Percentiles rank a stretch among this genome's conserved stretches.
Evolutionary conservation across 352 stramenopile species (phyloP).

Genomic region (Pythium sp.): DNA sequence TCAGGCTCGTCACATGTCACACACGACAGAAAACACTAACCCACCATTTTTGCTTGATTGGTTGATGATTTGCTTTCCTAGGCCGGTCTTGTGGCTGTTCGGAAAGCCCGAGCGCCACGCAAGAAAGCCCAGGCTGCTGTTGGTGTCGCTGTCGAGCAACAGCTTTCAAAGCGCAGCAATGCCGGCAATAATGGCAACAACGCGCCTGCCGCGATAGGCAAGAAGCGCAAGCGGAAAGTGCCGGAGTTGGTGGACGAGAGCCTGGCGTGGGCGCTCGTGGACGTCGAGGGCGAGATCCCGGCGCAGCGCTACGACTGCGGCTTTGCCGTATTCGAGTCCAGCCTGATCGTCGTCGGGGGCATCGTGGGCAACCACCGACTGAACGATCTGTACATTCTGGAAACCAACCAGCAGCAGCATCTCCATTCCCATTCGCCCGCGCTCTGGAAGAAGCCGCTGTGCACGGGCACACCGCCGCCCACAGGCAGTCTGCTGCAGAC

Average conservation of each 20-base stretch:
- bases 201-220: conserved; percentile 4
- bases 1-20: neutral
- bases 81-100: conserved; percentile 8
- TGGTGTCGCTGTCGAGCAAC: neutral
- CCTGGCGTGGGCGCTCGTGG: conserved; percentile 37
- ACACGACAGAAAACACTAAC: neutral
- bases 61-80: neutral
- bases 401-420: conserved; percentile 21
- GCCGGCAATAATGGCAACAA: neutral
- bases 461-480: conserved; percentile 33
- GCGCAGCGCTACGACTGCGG: conserved; percentile 54
- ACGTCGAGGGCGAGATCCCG: conserved; percentile 25
- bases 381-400: conserved; percentile 51
- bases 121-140: neutral
- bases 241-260: conserved; percentile 26
- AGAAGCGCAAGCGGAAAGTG: conserved; percentile 33
- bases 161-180: neutral
- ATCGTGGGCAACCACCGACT: conserved; percentile 54
- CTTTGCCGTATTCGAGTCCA: conserved; percentile 35
- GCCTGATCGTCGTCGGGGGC: conserved; percentile 55
- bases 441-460: conserved; percentile 33
- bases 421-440: conserved; percentile 7
- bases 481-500: conserved; percentile 48
- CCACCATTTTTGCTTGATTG: neutral
- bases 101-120: conserved; percentile 15